A percentile compares a stretch with the other conserved stretches of the same genome.
Conservation (phyloP, 768 basidiomycete species). For the Hygrophorus russula region DNA sequence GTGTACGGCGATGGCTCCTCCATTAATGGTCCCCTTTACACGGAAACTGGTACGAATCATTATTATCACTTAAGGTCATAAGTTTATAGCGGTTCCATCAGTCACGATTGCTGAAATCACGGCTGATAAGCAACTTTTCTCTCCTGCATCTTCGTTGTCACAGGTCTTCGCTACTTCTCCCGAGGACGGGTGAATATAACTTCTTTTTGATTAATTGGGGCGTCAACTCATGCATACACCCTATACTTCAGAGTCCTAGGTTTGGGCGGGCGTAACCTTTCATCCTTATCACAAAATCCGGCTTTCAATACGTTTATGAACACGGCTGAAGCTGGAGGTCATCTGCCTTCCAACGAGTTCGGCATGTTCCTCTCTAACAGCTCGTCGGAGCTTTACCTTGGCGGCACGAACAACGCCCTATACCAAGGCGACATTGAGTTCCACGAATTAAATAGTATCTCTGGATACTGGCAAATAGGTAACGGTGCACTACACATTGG, state of each 20-base stretch:
- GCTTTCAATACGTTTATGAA: too few relatives aligned
- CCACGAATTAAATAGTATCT: too few relatives aligned
- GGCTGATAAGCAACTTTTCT: conserved; percentile 1
- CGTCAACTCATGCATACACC: too few relatives aligned
- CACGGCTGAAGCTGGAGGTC: conserved; percentile 10
- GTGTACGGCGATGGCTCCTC: conserved; percentile 32
- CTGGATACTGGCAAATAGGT: conserved; percentile 15
- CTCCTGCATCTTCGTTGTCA: conserved; percentile 4
- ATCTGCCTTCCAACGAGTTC: conserved; percentile 27
- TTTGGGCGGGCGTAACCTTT: too few relatives aligned
- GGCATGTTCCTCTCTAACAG: conserved; percentile 23
- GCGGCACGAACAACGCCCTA: too few relatives aligned
- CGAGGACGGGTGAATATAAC: conserved; percentile 12
- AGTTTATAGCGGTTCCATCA: background rate
- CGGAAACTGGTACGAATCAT: conserved; percentile 18
- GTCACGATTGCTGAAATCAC: conserved; percentile 3
- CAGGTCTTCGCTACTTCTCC: background rate
- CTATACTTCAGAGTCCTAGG: too few relatives aligned
- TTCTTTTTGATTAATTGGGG: too few relatives aligned
- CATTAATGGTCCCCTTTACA: conserved; percentile 25
- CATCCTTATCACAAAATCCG: too few relatives aligned
- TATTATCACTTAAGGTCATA: background rate
- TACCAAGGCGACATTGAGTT: too few relatives aligned
- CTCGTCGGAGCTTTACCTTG: too few relatives aligned
- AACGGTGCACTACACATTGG: background rate